Evolutionary conservation across 306 rosid species (phyloP), one percentile per base, ranked within the genome.

Genomic region (Citrullus mucosospermus): DNA sequence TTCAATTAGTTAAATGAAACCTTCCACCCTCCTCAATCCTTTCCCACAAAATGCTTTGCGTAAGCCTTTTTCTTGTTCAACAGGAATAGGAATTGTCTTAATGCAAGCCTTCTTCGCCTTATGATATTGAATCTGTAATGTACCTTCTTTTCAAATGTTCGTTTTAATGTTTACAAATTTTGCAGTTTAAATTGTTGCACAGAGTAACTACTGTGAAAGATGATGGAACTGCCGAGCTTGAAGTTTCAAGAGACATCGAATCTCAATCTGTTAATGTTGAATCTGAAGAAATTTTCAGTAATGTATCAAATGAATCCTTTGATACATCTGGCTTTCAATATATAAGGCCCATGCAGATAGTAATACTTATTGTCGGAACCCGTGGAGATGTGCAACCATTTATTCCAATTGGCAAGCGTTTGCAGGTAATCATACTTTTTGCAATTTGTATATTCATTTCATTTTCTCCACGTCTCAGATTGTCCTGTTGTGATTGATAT

Each of bases 331-430:
- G 90, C 81, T 88, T 79, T 76, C 86, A 89, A 54, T 76, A 83
- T 86, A 89, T 91, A 90, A 92, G 81, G 87, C 66, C 98, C 93
- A 1, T 92, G 83, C 92, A 92, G 81, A 88, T 96, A 81, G 99
- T 92, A 77, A 88, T 96, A 88, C 98, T 96, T 85, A 96, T 96
- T 81, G 99, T 96, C 81, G 99, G 99, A 39, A 96, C 99, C 50
- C 96, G 98, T 2, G 99, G 99, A 80, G 99, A 96, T 82, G 99
- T 96, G 65, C 99, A 96, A 38, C 99, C 99, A 25, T 96, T 96
- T 86, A 69, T 91, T 78, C 98, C 99, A 72, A 92, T 96, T 39
- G 99, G 98, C 20, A 96, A 96, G 84, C 94, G 97, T 67, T 86
- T 96, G 83, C 99, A 96, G 93, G 99, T 96, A 80, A 97, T 90